Percentiles rank a stretch among this genome's conserved stretches.
Evolutionary conservation across 768 basidiomycete species (phyloP).

Genomic region (Rickenella mellea): DNA sequence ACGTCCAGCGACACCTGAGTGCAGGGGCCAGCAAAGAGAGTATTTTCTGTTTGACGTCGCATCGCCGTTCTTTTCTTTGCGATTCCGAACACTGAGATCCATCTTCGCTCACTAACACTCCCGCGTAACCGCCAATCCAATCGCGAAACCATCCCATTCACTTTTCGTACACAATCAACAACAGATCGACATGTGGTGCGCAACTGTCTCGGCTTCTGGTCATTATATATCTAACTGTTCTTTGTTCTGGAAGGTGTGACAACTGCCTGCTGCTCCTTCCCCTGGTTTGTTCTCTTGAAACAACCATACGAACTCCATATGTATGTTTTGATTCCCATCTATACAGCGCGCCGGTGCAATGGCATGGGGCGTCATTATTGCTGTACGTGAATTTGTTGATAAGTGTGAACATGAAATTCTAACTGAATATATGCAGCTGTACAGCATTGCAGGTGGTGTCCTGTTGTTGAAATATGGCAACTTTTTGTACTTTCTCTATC

Average conservation of each 20-base stretch:
- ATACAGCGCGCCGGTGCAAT: constrained; percentile 60
- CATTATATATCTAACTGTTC: constrained; percentile 1
- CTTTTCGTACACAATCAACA: no score
- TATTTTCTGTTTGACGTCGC: no score
- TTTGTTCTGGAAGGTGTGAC: constrained; percentile 48
- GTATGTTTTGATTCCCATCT: constrained; percentile 7
- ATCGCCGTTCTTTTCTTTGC: no score
- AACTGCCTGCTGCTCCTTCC: constrained; percentile 69
- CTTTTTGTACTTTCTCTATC: constrained; percentile 54
- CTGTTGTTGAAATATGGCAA: constrained; percentile 53
- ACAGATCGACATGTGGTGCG: constrained; percentile 1
- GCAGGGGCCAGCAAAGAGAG: no score
- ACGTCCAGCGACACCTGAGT: no score
- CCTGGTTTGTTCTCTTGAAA: constrained; percentile 36
- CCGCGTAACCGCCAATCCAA: no score
- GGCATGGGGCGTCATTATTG: constrained; percentile 55
- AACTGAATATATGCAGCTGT: constrained; percentile 32
- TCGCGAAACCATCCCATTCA: no score
- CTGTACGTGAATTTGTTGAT: constrained; percentile 30
- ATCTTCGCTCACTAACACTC: no score
- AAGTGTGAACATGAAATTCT: background rate
- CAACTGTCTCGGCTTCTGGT: no score
- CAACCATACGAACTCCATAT: background rate
- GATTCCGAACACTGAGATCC: no score
- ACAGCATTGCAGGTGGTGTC: constrained; percentile 57